A percentile compares a stretch with the other conserved stretches of the same genome.
These are phyloP conservation scores for Penicillium corylophilum DNA, from an alignment of 2,329 filamentous ascomycete species.

Conservation along the genomic window DNA sequence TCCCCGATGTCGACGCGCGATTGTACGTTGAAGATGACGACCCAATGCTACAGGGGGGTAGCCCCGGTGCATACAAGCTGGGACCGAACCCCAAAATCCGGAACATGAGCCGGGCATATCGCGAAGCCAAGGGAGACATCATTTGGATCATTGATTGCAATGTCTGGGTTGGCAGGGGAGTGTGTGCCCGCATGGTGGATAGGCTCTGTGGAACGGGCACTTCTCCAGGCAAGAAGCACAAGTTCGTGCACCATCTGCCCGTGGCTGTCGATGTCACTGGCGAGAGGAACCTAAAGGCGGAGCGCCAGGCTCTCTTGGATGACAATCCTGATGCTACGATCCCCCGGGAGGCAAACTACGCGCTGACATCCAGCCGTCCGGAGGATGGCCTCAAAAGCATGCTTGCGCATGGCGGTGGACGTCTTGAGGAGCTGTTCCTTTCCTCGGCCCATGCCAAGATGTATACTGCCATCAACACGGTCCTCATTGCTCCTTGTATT, in stretches of 20 bases:
- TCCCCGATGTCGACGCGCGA: conserved; percentile 67
- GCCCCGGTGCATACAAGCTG: conserved; percentile 57
- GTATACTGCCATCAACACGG: conserved; percentile 94
- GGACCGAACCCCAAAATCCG: conserved; percentile 98
- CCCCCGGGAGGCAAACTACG: conserved; percentile 2
- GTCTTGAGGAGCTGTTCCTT: conserved; percentile 93
- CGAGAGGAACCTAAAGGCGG: conserved; percentile 24
- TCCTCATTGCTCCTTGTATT: conserved; percentile 85
- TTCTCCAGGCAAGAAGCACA: conserved; percentile 58
- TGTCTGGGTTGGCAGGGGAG: conserved; percentile 80
- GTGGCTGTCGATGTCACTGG: conserved; percentile 72
- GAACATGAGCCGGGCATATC: conserved; percentile 90
- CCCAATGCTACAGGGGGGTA: conserved; percentile 60
- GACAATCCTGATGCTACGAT: conserved; percentile 14
- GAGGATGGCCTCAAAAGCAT: conserved; percentile 19
- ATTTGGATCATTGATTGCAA: conserved; percentile 97
- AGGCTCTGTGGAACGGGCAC: conserved; percentile 68
- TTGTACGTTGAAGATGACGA: conserved; percentile 83
- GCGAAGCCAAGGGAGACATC: conserved; percentile 82
- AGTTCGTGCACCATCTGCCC: conserved; percentile 93
- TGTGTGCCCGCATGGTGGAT: conserved; percentile 85
- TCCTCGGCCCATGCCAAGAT: conserved; percentile 93
- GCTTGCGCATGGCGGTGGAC: conserved; percentile 63
- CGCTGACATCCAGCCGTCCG: conserved; percentile 15
- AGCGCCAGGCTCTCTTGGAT: conserved; percentile 28